Conservation (phyloP, 495 filamentous ascomycete genomes). For the Trichodelitschia bisporula region DNA sequence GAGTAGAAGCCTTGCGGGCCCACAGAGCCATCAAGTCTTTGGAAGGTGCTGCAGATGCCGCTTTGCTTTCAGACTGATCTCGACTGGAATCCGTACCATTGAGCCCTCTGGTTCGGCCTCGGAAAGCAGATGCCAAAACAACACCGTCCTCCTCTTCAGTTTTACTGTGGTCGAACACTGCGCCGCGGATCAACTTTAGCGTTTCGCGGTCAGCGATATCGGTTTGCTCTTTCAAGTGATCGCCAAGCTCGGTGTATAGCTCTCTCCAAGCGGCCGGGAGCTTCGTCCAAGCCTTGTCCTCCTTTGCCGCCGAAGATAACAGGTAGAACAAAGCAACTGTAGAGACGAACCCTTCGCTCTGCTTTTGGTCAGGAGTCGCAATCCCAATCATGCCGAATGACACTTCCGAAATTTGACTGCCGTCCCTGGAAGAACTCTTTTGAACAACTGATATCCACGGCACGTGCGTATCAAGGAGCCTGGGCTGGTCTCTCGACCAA, state of each 20-base stretch:
- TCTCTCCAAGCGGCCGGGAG: slow-evolving; percentile 64
- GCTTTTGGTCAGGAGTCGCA: slow-evolving; percentile 48
- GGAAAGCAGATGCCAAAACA: slow-evolving; percentile 42
- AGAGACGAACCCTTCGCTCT: slow-evolving; percentile 70
- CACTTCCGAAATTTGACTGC: slow-evolving; percentile 20
- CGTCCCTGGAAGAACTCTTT: slow-evolving; percentile 10
- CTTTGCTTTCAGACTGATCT: not conserved
- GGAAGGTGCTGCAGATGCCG: not conserved
- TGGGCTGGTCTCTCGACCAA: slow-evolving; percentile 66
- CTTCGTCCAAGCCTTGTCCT: slow-evolving; percentile 62
- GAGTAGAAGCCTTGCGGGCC: slow-evolving; percentile 37
- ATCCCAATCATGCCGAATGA: slow-evolving; percentile 48
- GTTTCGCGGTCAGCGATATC: slow-evolving; percentile 41
- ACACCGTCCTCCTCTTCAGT: slow-evolving; percentile 44
- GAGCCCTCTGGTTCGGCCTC: slow-evolving; percentile 27
- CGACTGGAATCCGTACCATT: not conserved
- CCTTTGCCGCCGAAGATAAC: slow-evolving; percentile 49
- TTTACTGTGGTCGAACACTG: slow-evolving; percentile 29
- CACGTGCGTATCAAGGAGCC: slow-evolving; percentile 18
- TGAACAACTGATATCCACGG: slow-evolving; percentile 19
- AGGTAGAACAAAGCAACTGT: slow-evolving; percentile 61
- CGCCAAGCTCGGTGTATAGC: slow-evolving; percentile 57
- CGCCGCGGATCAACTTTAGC: slow-evolving; percentile 35
- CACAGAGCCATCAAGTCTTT: slow-evolving; percentile 38
- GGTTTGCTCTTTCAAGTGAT: slow-evolving; percentile 36